Evolutionary conservation across 129 eudicot genomes (phyloP).

Genomic region (Logfia minima): DNA sequence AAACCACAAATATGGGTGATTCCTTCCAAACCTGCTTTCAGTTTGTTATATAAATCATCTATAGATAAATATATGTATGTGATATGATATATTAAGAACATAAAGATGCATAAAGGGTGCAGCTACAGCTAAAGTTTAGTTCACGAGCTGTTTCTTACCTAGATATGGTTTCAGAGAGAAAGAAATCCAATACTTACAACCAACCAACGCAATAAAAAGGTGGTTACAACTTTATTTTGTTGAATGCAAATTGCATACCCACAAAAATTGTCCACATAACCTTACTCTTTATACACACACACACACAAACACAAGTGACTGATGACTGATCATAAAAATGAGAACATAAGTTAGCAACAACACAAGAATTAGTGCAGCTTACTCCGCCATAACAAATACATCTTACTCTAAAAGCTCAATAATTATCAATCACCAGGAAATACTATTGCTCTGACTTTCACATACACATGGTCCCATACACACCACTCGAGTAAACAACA

Average conservation of each 20-base stretch:
- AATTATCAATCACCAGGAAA: not conserved
- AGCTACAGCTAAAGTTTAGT: not conserved
- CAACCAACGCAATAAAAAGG: not conserved
- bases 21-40: slow-evolving; percentile 29
- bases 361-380: not conserved
- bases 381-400: not conserved
- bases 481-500: too few species aligned
- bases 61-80: not conserved
- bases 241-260: not conserved
- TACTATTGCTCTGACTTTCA: not conserved
- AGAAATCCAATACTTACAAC: not conserved
- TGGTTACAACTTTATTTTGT: not conserved
- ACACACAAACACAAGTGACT: not conserved
- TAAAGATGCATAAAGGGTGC: not conserved
- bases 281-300: not conserved
- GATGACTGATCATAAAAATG: not conserved
- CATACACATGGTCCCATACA: too few species aligned
- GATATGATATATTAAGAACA: not conserved
- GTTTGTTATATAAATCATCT: not conserved
- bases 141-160: not conserved
- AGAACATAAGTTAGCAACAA: not conserved
- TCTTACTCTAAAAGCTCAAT: not conserved
- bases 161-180: not conserved
- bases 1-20: slow-evolving; percentile 7
- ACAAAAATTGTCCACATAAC: not conserved